Evolutionary conservation across 257 asterid genomes (phyloP).

Genomic region (Leptodermis oblonga): DNA sequence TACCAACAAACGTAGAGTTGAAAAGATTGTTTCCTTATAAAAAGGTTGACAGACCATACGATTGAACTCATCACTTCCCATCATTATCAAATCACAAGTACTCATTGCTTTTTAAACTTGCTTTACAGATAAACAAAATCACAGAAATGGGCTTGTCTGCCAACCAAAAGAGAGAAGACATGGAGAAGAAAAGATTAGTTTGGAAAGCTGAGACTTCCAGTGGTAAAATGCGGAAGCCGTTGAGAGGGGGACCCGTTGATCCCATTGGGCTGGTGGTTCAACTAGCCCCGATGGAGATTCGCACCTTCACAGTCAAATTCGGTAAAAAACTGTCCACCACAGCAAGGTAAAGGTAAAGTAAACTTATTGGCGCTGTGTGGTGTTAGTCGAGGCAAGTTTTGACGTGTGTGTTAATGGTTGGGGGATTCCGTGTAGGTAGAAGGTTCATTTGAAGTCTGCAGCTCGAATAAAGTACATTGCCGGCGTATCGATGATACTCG

Average conservation of each 20-base stretch:
- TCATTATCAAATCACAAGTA: background rate
- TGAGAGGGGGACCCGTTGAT: slow-evolving; percentile 66
- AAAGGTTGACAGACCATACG: slow-evolving; percentile 43
- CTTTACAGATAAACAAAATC: slow-evolving; percentile 43
- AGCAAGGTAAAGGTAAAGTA: slow-evolving; percentile 13
- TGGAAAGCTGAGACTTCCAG: slow-evolving; percentile 62
- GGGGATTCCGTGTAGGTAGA: background rate
- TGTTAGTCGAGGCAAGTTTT: background rate
- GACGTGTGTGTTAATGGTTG: background rate
- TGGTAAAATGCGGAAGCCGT: slow-evolving; percentile 9
- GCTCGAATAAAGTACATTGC: no score
- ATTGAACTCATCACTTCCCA: background rate
- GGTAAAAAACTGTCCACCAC: slow-evolving; percentile 9
- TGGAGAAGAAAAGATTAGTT: slow-evolving; percentile 59
- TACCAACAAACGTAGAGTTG: slow-evolving; percentile 59
- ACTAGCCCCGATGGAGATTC: slow-evolving; percentile 86
- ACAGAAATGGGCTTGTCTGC: slow-evolving; percentile 67
- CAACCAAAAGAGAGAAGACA: slow-evolving; percentile 70
- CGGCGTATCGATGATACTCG: no score
- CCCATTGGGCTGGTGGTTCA: slow-evolving; percentile 55
- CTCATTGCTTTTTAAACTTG: background rate
- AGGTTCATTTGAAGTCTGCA: background rate
- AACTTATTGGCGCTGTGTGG: background rate
- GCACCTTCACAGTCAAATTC: slow-evolving; percentile 61
- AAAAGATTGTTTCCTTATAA: slow-evolving; percentile 60